Base-by-base conservation (phyloP, 106 monocot species). In the Allium cepa region DNA sequence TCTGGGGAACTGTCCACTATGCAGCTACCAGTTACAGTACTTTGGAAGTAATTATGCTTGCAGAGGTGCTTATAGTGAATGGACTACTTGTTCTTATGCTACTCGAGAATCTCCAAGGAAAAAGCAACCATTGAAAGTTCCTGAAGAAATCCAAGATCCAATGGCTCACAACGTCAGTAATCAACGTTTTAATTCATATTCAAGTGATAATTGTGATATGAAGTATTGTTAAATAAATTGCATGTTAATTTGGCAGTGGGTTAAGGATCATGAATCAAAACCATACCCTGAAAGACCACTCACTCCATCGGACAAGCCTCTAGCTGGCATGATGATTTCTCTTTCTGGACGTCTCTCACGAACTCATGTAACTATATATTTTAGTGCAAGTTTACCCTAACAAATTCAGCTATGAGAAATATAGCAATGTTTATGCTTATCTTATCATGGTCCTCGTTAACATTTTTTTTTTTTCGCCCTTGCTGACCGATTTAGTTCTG, bases 331-430 rank as follows among this genome's bases (percentile, higher is more conserved):
- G 81, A 71, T 79, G 74, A 77, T 91, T 47, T 76, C 79, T 8
- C 74, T 91, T 48, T 87, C 87, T 7, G 90, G 91, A 11, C 73
- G 84, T 15, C 81, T 91, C 14, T 77, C 84, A 4, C 67, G 71
- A 46, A 79, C 79, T 57, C 83, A 91, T 75, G 91, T 91, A 72
- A 77, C 49, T 36, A 36, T 36, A 5, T 36, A 5, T 36, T 36
- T 36, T 36, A 36, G 36, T 36, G 36, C 36, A 36, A 36, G 36
- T 36, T 36, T 36, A 36, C 3, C 36, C 36, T 36, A 36, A 36
- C 1, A 36, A 36, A 4, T 36, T 36, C 3, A 5, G 3, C 3
- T 36, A 36, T 36, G 36, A 1, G 36, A 36, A 36, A 36, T 36
- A 36, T 36, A 36, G 36, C 36, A 36, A 36, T 5, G 5, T 36